Conservation (phyloP, 805 yeast species). For the Tetrapisispora namnaoensis region DNA sequence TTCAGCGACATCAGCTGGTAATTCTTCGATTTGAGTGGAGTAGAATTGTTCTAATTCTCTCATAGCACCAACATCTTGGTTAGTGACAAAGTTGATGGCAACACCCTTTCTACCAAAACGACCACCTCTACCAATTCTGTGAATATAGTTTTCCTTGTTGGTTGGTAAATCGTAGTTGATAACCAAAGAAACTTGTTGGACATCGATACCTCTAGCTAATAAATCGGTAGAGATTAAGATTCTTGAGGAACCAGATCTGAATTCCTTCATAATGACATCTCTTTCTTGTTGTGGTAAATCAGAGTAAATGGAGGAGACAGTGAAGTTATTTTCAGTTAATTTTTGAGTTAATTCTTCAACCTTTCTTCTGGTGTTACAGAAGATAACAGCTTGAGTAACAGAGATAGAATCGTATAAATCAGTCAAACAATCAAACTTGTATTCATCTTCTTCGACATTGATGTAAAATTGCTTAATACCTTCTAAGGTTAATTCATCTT, state of each 20-base stretch:
- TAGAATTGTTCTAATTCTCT: conserved; percentile 68
- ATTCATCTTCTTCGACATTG: conserved; percentile 84
- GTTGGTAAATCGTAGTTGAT: conserved; percentile 91
- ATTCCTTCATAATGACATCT: conserved; percentile 90
- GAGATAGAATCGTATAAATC: conserved; percentile 92
- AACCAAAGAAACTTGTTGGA: conserved; percentile 93
- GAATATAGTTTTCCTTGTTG: conserved; percentile 91
- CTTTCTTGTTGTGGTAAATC: conserved; percentile 94
- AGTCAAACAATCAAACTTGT: conserved; percentile 89
- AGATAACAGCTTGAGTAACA: conserved; percentile 94
- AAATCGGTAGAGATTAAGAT: conserved; percentile 93
- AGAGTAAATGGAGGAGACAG: conserved; percentile 94
- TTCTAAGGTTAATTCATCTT: conserved; percentile 87
- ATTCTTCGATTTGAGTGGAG: conserved; percentile 63
- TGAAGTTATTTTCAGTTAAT: conserved; percentile 71
- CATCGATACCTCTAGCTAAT: conserved; percentile 98
- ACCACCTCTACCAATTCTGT: conserved; percentile 97
- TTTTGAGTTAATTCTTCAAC: conserved; percentile 84
- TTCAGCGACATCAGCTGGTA: conserved; percentile 67
- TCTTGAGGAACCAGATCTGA: conserved; percentile 87
- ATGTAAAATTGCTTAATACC: conserved; percentile 91
- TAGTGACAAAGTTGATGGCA: conserved; percentile 88
- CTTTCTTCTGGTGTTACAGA: conserved; percentile 93
- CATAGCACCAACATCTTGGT: conserved; percentile 63
- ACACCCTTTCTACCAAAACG: conserved; percentile 98